These are phyloP conservation scores for Tagetes erecta DNA, from an alignment of 129 eudicot species.

Conservation along the genomic window DNA sequence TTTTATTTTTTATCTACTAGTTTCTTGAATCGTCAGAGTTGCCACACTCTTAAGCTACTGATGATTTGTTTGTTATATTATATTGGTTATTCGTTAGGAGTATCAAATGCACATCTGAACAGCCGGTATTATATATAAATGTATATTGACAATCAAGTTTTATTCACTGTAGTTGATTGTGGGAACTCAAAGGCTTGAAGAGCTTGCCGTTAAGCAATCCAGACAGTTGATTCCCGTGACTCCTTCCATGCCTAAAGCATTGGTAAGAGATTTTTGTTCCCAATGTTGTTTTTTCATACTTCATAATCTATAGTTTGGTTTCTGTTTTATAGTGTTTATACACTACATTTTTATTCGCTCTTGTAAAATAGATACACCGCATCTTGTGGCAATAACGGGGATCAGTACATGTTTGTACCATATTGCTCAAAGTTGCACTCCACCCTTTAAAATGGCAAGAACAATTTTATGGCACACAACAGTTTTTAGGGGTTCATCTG, in stretches of 20 bases:
- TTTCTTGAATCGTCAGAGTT: neutral
- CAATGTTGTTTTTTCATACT: conserved; percentile 5
- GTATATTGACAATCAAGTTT: conserved; percentile 22
- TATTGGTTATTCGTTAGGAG: neutral
- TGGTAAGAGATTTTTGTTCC: conserved; percentile 46
- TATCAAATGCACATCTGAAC: conserved; percentile 1
- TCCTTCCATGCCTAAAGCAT: conserved; percentile 67
- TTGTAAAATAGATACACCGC: neutral
- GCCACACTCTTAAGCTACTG: neutral
- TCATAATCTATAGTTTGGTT: conserved; percentile 10
- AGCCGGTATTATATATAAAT: neutral
- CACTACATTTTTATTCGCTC: neutral
- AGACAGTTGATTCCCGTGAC: conserved; percentile 88
- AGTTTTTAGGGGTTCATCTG: conserved; percentile 5
- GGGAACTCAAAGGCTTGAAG: conserved; percentile 82
- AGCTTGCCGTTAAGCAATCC: conserved; percentile 77
- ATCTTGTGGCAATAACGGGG: neutral
- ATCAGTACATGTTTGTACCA: neutral
- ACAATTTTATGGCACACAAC: neutral
- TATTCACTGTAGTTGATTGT: conserved; percentile 45
- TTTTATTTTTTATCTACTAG: neutral
- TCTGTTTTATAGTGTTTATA: conserved; percentile 8
- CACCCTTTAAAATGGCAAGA: neutral
- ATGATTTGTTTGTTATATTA: neutral
- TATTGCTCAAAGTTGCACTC: neutral